Conservation (phyloP, 2,329 filamentous ascomycete genomes). For the Chrysosporium queenslandicum region DNA sequence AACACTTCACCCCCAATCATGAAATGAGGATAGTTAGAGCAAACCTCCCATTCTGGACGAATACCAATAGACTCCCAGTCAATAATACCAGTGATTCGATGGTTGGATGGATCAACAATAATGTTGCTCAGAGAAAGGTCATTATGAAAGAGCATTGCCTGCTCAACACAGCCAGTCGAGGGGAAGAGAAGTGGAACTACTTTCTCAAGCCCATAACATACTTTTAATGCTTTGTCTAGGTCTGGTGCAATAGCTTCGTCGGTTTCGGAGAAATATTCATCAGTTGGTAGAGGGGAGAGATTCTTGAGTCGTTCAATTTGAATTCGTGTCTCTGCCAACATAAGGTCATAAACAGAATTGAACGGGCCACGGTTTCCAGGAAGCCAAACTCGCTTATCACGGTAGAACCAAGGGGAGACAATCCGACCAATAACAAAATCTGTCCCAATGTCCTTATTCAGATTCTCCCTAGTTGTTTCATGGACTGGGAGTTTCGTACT, state of each 20-base stretch:
- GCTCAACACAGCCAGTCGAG: background rate
- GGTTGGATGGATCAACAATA: background rate
- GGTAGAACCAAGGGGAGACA: slow-evolving; percentile 3
- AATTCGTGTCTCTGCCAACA: slow-evolving; percentile 1
- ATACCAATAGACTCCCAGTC: slow-evolving; percentile 3
- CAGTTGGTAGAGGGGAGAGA: slow-evolving; percentile 1
- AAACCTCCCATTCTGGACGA: slow-evolving; percentile 1
- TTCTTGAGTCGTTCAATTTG: slow-evolving; percentile 3
- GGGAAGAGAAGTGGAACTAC: background rate
- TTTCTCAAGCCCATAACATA: background rate
- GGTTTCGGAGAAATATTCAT: slow-evolving; percentile 7
- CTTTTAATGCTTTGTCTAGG: background rate
- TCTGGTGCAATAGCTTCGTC: background rate
- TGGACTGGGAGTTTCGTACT: background rate
- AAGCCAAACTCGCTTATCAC: slow-evolving; percentile 4
- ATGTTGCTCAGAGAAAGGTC: slow-evolving; percentile 1
- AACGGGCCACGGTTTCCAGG: slow-evolving; percentile 4
- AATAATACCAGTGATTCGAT: background rate
- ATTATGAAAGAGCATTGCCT: background rate
- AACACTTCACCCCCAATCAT: background rate
- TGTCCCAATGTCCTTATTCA: background rate
- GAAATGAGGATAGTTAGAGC: background rate
- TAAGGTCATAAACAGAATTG: background rate
- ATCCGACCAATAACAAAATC: slow-evolving; percentile 2
- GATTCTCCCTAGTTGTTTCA: background rate